Evolutionary conservation across 106 monocot genomes (phyloP).

Genomic region (Acorus gramineus): DNA sequence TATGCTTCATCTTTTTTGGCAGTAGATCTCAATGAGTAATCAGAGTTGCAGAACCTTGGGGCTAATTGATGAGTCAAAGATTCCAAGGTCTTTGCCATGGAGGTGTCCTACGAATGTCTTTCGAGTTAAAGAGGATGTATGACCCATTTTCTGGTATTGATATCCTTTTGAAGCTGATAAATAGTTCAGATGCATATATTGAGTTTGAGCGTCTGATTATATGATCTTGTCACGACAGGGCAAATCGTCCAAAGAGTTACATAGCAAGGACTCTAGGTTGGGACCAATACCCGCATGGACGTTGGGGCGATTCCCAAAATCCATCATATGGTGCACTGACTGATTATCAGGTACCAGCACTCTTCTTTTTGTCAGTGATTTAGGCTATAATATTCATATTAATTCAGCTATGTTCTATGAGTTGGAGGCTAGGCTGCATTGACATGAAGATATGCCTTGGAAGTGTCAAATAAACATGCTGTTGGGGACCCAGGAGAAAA

Average conservation of each 20-base stretch:
- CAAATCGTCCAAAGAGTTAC: slow-evolving; percentile 88
- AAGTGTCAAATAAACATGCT: too few relatives aligned
- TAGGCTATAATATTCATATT: too few relatives aligned
- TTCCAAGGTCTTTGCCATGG: slow-evolving; percentile 84
- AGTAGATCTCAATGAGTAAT: too few relatives aligned
- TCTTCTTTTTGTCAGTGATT: too few relatives aligned
- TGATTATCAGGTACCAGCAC: slow-evolving; percentile 54
- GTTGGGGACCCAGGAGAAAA: too few relatives aligned
- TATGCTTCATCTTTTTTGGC: too few relatives aligned
- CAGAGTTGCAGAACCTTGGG: slow-evolving; percentile 65
- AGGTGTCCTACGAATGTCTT: slow-evolving; percentile 67
- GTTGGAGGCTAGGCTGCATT: too few relatives aligned
- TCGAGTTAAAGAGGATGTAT: slow-evolving; percentile 79
- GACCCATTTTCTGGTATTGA: slow-evolving; percentile 88
- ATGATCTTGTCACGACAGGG: slow-evolving; percentile 26
- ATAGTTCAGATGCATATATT: too few relatives aligned
- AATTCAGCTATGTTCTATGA: too few relatives aligned
- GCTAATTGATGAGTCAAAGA: slow-evolving; percentile 76
- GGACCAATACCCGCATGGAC: slow-evolving; percentile 83
- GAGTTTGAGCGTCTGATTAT: too few relatives aligned
- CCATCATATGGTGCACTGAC: slow-evolving; percentile 89
- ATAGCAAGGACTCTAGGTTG: slow-evolving; percentile 75
- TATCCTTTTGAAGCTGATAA: not conserved
- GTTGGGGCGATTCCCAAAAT: slow-evolving; percentile 85
- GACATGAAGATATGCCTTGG: too few relatives aligned